Percentiles rank a stretch among this genome's conserved stretches.
Evolutionary conservation across 169 alveolate species (phyloP).

Genomic region (Cyclospora cayetanensis): DNA sequence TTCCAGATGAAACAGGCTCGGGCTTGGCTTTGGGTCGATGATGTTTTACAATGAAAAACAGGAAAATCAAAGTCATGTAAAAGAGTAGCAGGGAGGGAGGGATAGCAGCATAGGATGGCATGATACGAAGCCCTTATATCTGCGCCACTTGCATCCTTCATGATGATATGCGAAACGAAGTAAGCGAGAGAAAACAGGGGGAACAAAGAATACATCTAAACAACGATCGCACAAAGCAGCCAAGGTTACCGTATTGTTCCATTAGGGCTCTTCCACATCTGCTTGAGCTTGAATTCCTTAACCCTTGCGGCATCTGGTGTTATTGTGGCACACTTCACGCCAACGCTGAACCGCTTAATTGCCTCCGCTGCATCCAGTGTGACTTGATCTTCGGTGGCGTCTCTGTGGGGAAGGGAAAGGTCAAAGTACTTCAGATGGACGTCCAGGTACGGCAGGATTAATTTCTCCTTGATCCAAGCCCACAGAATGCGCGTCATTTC

Average conservation of each 20-base stretch:
- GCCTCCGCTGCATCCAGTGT: conserved; percentile 97
- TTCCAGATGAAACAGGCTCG: too few species aligned
- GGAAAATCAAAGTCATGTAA: too few species aligned
- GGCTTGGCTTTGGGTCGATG: too few species aligned
- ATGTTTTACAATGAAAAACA: too few species aligned
- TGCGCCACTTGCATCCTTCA: too few species aligned
- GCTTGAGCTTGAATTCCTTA: conserved; percentile 90
- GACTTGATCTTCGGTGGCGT: conserved; percentile 93
- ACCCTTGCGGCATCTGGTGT: conserved; percentile 98
- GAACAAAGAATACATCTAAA: not conserved
- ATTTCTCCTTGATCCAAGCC: conserved; percentile 92
- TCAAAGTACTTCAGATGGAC: conserved; percentile 91
- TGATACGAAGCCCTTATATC: too few species aligned
- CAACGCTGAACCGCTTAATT: conserved; percentile 90
- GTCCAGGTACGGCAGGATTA: conserved; percentile 93
- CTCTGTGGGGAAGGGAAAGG: conserved; percentile 91
- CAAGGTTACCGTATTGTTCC: conserved; percentile 92
- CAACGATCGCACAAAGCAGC: not conserved
- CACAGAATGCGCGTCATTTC: conserved; percentile 95
- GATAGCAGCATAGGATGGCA: too few species aligned
- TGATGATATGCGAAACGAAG: too few species aligned
- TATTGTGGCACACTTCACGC: conserved; percentile 96
- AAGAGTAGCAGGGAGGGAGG: too few species aligned
- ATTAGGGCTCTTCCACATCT: conserved; percentile 96
- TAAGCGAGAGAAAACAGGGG: too few species aligned